A percentile compares a stretch with the other conserved stretches of the same genome.
phyloP scores from a whole-genome alignment of 106 monocot species.

The Gastrodia elata region DNA sequence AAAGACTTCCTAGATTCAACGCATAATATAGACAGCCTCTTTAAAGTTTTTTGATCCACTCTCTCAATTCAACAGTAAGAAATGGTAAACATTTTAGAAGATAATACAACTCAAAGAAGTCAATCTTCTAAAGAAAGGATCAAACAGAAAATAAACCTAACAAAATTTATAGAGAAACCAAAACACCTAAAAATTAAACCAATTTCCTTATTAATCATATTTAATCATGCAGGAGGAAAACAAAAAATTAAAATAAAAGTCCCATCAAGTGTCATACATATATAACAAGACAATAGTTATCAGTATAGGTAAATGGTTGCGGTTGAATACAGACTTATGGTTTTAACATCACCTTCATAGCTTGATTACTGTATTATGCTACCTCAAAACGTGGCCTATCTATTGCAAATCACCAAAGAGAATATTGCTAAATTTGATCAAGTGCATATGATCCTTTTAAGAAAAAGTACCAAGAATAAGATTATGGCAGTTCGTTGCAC shows the following conservation, averaged over 20 bases:
- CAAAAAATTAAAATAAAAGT: background rate
- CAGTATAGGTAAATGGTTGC: background rate
- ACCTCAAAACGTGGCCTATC: background rate
- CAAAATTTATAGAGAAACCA: background rate
- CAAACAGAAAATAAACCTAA: background rate
- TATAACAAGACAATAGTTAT: background rate
- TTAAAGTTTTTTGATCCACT: too few relatives aligned
- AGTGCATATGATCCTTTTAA: background rate
- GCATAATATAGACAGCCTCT: too few relatives aligned
- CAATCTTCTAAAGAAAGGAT: background rate
- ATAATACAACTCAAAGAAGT: background rate
- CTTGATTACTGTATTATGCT: background rate
- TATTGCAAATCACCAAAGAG: background rate
- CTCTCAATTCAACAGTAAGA: too few relatives aligned
- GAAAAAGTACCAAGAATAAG: background rate
- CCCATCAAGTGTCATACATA: background rate
- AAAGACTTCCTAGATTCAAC: too few relatives aligned
- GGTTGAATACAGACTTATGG: background rate
- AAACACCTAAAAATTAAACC: background rate
- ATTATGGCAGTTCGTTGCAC: background rate
- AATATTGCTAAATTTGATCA: background rate
- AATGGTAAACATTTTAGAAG: background rate
- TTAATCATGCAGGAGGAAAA: background rate
- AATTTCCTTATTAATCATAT: background rate
- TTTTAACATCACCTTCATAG: background rate